Evolutionary conservation across 2,329 filamentous ascomycete species (phyloP).

Genomic region (Chaetomium globosum): DNA sequence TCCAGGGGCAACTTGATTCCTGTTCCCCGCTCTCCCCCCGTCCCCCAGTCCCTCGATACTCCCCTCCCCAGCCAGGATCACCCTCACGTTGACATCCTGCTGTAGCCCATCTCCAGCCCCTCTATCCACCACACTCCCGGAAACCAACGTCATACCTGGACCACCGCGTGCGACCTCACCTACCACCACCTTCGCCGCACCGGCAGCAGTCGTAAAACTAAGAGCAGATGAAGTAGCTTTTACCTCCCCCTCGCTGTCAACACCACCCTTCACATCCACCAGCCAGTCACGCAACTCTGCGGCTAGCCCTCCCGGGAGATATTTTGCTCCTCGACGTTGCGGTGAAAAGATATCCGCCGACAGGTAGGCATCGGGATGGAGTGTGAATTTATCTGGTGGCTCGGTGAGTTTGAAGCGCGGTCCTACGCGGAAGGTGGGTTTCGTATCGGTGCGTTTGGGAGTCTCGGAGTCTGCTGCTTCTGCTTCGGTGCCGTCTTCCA

Average conservation of each 20-base stretch:
- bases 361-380: conserved; percentile 31
- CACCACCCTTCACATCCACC: conserved; percentile 46
- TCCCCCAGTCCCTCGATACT: conserved; percentile 23
- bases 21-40: conserved; percentile 37
- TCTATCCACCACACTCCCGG: conserved; percentile 18
- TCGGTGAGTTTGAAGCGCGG: conserved; percentile 46
- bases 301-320: conserved; percentile 47
- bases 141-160: conserved; percentile 40
- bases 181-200: conserved; percentile 18
- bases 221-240: conserved; percentile 14
- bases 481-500: not conserved
- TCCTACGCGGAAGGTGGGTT: conserved; percentile 43
- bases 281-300: conserved; percentile 50
- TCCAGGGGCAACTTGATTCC: conserved; percentile 38
- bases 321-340: conserved; percentile 42
- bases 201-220: not conserved
- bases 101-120: conserved; percentile 7
- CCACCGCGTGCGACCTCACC: conserved; percentile 33
- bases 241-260: conserved; percentile 32
- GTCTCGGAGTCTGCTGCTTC: not conserved
- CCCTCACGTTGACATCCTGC: not conserved
- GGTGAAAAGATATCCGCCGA: conserved; percentile 48
- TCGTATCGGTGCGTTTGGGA: conserved; percentile 1
- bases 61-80: conserved; percentile 24
- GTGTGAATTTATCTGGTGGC: conserved; percentile 13